A percentile compares a stretch with the other conserved stretches of the same genome.
These are phyloP conservation scores for Polygonum aviculare DNA, from an alignment of 148 eudicot species.

Conservation along the genomic window DNA sequence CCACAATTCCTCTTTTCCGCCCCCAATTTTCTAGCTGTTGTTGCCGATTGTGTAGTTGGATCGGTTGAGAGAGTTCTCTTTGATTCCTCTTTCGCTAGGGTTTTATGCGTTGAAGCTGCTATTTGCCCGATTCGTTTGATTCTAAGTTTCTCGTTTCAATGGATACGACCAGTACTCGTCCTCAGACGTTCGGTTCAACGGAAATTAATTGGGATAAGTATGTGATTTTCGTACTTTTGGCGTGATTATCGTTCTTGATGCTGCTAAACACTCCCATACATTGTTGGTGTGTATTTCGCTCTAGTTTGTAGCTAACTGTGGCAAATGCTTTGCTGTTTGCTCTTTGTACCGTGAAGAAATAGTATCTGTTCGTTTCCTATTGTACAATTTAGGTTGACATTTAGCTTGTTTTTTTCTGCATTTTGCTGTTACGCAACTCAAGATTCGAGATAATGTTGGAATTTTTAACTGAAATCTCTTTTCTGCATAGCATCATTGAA, in stretches of 20 bases:
- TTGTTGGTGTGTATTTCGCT: not conserved
- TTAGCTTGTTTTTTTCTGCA: not conserved
- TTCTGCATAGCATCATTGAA: not conserved
- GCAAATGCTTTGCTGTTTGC: not conserved
- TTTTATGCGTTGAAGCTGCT: not conserved
- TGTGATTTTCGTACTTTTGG: conserved; percentile 8
- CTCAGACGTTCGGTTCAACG: conserved; percentile 55
- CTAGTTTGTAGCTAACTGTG: not conserved
- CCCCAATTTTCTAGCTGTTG: not conserved
- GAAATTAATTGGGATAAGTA: conserved; percentile 99
- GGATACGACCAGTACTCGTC: conserved; percentile 39
- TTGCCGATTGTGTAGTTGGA: not conserved
- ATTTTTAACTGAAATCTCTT: not conserved
- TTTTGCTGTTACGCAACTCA: not conserved
- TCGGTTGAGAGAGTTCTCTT: not conserved
- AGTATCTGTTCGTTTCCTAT: not conserved
- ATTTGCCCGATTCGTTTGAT: not conserved
- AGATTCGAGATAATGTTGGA: not conserved
- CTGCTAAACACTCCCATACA: not conserved
- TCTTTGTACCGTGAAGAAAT: not conserved
- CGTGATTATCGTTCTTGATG: not conserved
- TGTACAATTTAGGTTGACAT: not conserved
- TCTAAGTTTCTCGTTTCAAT: conserved; percentile 16
- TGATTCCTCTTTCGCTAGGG: not conserved
- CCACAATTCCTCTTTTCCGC: not conserved